Evolutionary conservation across 2,329 filamentous ascomycete species (phyloP).

Genomic region (Diaporthe velutina): DNA sequence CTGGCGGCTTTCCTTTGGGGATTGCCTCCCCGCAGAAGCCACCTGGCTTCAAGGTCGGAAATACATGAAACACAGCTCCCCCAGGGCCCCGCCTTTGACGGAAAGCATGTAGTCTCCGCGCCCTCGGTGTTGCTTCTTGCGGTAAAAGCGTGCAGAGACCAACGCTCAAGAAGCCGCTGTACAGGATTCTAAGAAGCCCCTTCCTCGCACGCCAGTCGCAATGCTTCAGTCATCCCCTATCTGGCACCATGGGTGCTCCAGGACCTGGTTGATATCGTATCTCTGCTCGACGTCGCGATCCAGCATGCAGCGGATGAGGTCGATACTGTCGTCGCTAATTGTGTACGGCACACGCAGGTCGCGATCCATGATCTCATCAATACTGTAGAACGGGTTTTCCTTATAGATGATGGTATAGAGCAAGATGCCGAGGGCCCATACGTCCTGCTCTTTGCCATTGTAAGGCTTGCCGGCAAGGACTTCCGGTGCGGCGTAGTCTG

Average conservation of each 20-base stretch:
- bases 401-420: constrained; percentile 99
- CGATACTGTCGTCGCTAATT: constrained; percentile 91
- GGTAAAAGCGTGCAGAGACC: not conserved
- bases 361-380: constrained; percentile 99
- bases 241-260: constrained; percentile 86
- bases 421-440: constrained; percentile 97
- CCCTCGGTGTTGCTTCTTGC: not conserved
- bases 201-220: not conserved
- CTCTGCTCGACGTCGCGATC: constrained; percentile 87
- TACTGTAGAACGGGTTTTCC: constrained; percentile 98
- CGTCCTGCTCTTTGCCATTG: constrained; percentile 95
- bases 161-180: not conserved
- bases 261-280: constrained; percentile 87
- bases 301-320: constrained; percentile 92
- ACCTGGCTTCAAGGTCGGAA: not conserved
- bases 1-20: not conserved
- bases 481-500: constrained; percentile 98
- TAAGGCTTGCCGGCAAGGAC: constrained; percentile 94
- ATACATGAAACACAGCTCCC: not conserved
- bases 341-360: constrained; percentile 91
- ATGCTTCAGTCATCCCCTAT: constrained; percentile 34
- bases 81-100: not conserved
- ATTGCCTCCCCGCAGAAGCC: not conserved
- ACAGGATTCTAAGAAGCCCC: not conserved
- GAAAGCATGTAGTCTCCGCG: not conserved